Evolutionary conservation across 306 rosid species (phyloP), one percentile per base, ranked within the genome.

Genomic region (Luffa acutangula): DNA sequence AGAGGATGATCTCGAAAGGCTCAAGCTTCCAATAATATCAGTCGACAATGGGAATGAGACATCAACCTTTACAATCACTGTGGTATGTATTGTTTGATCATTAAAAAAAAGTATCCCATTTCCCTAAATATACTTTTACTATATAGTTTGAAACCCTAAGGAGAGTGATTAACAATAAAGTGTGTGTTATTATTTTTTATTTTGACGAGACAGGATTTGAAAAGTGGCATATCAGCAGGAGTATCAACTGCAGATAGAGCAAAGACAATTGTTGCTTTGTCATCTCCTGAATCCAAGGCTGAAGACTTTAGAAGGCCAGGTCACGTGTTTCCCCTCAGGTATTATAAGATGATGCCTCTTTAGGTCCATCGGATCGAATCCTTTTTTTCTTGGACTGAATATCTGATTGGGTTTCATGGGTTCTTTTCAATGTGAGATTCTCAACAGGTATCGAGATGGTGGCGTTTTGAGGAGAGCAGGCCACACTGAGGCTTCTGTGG

Each of bases 401-500:
- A 25, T 1, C 31, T 25, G 31, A 25, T 25, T 25, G 31, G 31
- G 31, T 25, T 25, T 25, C 31, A 25, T 25, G 31, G 1, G 31
- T 1, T 25, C 31, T 25, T 25, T 25, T 25, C 31, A 25, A 25
- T 25, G 31, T 25, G 31, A 1, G 31, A 25, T 25, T 1, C 1
- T 25, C 31, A 25, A 25, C 0, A 92, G 92, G 81, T 94, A 92
- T 73, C 82, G 94, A 82, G 85, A 88, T 9, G 96, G 98, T 1
- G 96, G 97, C 36, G 96, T 94, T 87, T 88, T 91, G 42, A 86
- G 96, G 70, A 90, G 96, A 63, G 97, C 93, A 13, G 98, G 93
- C 76, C 98, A 94, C 73, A 94, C 96, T 0, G 97, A 94, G 79
- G 97, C 98, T 80, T 94, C 97, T 3, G 88, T 94, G 10, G 96